Evolutionary conservation across 257 asterid species (phyloP).

Genomic region (Przewalskia tangutica): DNA sequence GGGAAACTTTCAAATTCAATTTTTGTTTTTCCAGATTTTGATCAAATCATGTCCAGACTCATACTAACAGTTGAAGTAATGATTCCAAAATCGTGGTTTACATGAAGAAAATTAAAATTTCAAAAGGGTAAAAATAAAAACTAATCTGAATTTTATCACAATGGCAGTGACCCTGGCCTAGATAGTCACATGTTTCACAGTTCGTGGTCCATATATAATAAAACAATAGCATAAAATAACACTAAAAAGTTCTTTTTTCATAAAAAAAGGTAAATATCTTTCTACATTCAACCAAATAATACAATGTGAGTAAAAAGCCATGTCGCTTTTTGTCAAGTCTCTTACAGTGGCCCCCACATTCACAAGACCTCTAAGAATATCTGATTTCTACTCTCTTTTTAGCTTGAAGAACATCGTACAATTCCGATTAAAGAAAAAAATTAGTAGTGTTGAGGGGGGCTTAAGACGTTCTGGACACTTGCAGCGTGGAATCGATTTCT

Average conservation of each 20-base stretch:
- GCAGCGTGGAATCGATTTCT: too few relatives aligned
- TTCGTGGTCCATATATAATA: neutral
- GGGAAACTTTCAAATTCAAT: too few relatives aligned
- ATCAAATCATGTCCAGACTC: too few relatives aligned
- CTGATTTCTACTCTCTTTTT: neutral
- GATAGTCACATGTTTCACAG: conserved; percentile 11
- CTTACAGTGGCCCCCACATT: conserved; percentile 47
- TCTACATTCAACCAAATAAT: conserved; percentile 24
- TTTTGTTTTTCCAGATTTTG: too few relatives aligned
- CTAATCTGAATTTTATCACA: neutral
- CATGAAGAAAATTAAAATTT: neutral
- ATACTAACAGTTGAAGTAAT: too few relatives aligned
- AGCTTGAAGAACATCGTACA: neutral
- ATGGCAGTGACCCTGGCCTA: neutral
- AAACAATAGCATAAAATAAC: neutral
- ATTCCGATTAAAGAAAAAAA: neutral
- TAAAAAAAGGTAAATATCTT: conserved; percentile 3
- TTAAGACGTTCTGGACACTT: too few relatives aligned
- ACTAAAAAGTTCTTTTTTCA: neutral
- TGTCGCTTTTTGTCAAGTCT: conserved; percentile 48
- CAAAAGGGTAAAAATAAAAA: neutral
- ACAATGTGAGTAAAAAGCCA: conserved; percentile 17
- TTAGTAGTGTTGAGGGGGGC: too few relatives aligned
- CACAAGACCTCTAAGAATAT: conserved; percentile 66
- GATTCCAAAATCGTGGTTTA: neutral